Conservation (phyloP, 1,284 basidiomycete genomes). For the Tremellales sp. region DNA sequence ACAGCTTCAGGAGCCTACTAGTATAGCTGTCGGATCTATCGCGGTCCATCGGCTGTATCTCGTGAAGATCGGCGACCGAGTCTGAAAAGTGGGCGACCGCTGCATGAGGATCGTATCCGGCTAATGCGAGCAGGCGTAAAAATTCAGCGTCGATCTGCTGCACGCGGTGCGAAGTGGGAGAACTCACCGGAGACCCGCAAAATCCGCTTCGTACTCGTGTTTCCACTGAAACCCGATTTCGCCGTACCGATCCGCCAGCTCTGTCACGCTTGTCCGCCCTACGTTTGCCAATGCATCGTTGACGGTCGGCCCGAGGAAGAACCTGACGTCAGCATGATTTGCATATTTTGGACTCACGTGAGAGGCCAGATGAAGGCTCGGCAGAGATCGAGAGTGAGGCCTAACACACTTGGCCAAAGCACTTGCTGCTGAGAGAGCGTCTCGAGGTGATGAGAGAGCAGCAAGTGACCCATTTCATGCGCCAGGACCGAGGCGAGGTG, state of each 20-base stretch:
- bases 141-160: conserved; percentile 1
- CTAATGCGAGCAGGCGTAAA: conserved; percentile 70
- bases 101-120: conserved; percentile 71
- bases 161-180: conserved; percentile 5
- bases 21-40: conserved; percentile 15
- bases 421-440: conserved; percentile 75
- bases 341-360: conserved; percentile 51
- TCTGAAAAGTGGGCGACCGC: conserved; percentile 34
- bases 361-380: conserved; percentile 76
- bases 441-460: conserved; percentile 84
- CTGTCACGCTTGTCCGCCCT: conserved; percentile 67
- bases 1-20: conserved; percentile 37
- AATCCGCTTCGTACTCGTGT: conserved; percentile 82
- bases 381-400: conserved; percentile 67
- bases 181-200: conserved; percentile 71
- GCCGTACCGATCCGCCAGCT: conserved; percentile 62
- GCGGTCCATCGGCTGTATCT: conserved; percentile 28
- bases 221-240: conserved; percentile 58
- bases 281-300: conserved; percentile 81
- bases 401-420: conserved; percentile 71
- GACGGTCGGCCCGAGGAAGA: conserved; percentile 83
- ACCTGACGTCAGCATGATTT: conserved; percentile 39
- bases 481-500: conserved; percentile 80
- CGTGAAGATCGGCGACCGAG: conserved; percentile 34
- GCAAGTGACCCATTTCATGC: conserved; percentile 80